Conservation (phyloP, 345 rosid species). For the Sapria himalayana region DNA sequence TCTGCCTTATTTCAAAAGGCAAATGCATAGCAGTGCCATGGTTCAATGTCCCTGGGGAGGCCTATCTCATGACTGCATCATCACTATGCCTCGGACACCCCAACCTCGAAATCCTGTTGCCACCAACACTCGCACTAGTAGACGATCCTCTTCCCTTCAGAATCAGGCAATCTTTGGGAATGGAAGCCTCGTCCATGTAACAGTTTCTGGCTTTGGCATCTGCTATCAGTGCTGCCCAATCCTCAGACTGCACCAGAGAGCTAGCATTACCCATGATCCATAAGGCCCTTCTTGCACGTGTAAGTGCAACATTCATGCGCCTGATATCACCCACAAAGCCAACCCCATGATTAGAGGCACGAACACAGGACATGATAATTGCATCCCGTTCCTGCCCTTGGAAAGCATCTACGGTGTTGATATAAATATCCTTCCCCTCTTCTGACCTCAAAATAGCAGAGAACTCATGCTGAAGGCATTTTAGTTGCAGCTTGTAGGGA, state of each 20-base stretch:
- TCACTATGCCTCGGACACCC: no score
- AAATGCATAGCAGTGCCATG: no score
- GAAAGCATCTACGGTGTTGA: slow-evolving; percentile 95
- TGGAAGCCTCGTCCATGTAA: slow-evolving; percentile 77
- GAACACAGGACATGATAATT: slow-evolving; percentile 97
- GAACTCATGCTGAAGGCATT: slow-evolving; percentile 82
- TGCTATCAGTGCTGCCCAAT: slow-evolving; percentile 74
- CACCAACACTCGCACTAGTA: no score
- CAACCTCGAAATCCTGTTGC: no score
- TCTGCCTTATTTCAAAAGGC: no score
- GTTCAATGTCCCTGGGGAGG: no score
- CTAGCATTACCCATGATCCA: slow-evolving; percentile 98
- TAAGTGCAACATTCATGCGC: slow-evolving; percentile 96
- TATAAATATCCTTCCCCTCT: slow-evolving; percentile 84
- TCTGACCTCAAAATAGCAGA: slow-evolving; percentile 57
- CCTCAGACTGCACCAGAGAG: slow-evolving; percentile 65
- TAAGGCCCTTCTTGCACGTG: slow-evolving; percentile 88
- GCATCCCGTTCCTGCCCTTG: slow-evolving; percentile 99
- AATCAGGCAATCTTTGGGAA: slow-evolving; percentile 40
- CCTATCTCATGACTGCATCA: no score
- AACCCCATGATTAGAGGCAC: slow-evolving; percentile 89
- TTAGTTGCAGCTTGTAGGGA: slow-evolving; percentile 91
- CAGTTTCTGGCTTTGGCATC: slow-evolving; percentile 86
- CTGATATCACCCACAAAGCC: slow-evolving; percentile 95
- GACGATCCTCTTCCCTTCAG: no score